These are phyloP conservation scores for Nigrograna mackinnonii DNA, from an alignment of 2,329 filamentous ascomycete species.

Conservation along the genomic window DNA sequence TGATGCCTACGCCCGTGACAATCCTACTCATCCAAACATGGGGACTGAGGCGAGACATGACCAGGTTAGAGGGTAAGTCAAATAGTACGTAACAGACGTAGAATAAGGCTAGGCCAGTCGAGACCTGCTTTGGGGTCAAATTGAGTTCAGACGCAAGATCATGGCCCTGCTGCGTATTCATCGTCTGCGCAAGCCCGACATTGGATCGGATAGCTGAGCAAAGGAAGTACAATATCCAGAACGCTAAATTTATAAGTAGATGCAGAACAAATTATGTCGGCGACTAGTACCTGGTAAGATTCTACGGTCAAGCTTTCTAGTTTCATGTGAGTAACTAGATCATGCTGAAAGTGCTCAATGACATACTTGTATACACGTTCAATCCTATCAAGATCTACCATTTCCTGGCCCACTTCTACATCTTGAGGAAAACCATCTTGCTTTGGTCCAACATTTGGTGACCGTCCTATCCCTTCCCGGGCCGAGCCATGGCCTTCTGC, in stretches of 20 bases:
- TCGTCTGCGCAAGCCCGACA: constrained; percentile 91
- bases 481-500: constrained; percentile 12
- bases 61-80: constrained; percentile 83
- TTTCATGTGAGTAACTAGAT: constrained; percentile 5
- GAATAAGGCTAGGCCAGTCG: constrained; percentile 83
- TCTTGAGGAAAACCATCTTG: constrained; percentile 31
- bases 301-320: constrained; percentile 60
- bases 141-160: constrained; percentile 74
- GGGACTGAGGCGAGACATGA: constrained; percentile 85
- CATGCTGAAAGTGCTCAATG: neutral
- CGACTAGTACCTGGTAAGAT: constrained; percentile 55
- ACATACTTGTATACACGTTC: constrained; percentile 42
- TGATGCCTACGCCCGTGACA: constrained; percentile 82
- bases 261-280: neutral
- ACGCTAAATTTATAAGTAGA: constrained; percentile 55
- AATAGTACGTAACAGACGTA: constrained; percentile 93
- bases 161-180: constrained; percentile 74
- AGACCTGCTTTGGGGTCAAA: constrained; percentile 75
- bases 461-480: constrained; percentile 22
- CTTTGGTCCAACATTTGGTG: constrained; percentile 15
- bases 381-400: constrained; percentile 39
- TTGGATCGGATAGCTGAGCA: constrained; percentile 92
- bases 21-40: constrained; percentile 92
- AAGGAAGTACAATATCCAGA: constrained; percentile 90
- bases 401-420: constrained; percentile 33